Evolutionary conservation across 495 filamentous ascomycete species (phyloP).

Genomic region (Thozetella sp.): DNA sequence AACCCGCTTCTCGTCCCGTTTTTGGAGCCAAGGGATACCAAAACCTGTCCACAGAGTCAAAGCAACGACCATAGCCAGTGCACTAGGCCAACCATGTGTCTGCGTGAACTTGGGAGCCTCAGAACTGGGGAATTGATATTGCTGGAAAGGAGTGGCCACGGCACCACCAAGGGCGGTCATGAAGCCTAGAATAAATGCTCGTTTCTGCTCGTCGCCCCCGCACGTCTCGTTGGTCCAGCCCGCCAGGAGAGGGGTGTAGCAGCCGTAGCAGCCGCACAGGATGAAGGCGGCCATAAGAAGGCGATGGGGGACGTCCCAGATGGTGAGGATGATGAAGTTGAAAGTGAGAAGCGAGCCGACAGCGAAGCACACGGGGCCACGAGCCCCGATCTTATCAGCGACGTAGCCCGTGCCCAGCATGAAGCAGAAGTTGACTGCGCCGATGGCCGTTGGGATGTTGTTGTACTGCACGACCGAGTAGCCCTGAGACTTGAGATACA

Average conservation of each 20-base stretch:
- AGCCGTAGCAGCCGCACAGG: constrained; percentile 2
- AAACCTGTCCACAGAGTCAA: not conserved
- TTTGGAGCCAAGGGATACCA: not conserved
- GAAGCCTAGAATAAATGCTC: constrained; percentile 1
- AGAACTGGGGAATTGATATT: constrained; percentile 2
- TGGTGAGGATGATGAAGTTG: constrained; percentile 2
- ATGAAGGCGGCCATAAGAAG: not conserved
- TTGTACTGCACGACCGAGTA: not conserved
- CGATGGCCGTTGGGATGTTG: constrained; percentile 1
- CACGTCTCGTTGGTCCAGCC: not conserved
- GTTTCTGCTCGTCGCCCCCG: constrained; percentile 1
- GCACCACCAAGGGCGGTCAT: not conserved
- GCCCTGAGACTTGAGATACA: not conserved
- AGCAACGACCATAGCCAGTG: not conserved
- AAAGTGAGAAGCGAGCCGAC: not conserved
- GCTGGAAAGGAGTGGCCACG: not conserved
- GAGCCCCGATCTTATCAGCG: not conserved
- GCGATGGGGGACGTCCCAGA: not conserved
- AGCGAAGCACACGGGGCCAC: not conserved
- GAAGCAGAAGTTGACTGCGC: constrained; percentile 1
- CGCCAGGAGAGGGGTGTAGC: not conserved
- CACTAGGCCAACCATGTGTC: not conserved
- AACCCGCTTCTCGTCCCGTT: not conserved
- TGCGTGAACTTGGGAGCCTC: not conserved
- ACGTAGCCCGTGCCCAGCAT: constrained; percentile 1